Percentiles rank a stretch among this genome's conserved stretches.
These are phyloP conservation scores for Yamadazyma diddensiae DNA, from an alignment of 1,139 yeast genomes.

Conservation along the genomic window DNA sequence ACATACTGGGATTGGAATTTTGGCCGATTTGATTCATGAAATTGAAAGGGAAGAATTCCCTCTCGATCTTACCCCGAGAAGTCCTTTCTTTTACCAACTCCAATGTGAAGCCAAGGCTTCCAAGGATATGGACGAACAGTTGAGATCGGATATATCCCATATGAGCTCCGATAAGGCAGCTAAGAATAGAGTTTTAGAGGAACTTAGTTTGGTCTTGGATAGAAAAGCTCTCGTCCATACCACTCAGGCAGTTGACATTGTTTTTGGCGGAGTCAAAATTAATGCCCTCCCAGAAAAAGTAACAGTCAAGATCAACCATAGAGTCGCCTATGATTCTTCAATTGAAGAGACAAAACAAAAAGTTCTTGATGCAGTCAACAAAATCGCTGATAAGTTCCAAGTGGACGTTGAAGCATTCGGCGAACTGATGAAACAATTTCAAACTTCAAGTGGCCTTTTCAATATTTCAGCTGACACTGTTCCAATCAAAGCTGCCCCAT, in stretches of 20 bases:
- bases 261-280: conserved; percentile 38
- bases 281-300: conserved; percentile 42
- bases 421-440: conserved; percentile 17
- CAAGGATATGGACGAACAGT: conserved; percentile 14
- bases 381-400: conserved; percentile 28
- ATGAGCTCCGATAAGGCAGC: conserved; percentile 33
- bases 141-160: conserved; percentile 28
- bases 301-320: conserved; percentile 30
- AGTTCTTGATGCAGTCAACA: conserved; percentile 21
- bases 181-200: conserved; percentile 24
- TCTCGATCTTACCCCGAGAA: conserved; percentile 26
- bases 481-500: conserved; percentile 34
- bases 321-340: conserved; percentile 31
- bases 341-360: conserved; percentile 22
- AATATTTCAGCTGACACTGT: conserved; percentile 9
- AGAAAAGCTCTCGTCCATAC: conserved; percentile 31
- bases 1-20: conserved; percentile 44
- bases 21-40: conserved; percentile 33
- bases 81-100: conserved; percentile 31
- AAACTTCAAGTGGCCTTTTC: conserved; percentile 24
- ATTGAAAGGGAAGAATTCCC: conserved; percentile 44
- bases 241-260: conserved; percentile 37
- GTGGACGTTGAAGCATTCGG: conserved; percentile 22
- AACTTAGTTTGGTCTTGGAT: conserved; percentile 12
- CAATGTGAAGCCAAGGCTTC: conserved; percentile 38